Evolutionary conservation across 345 rosid species (phyloP).

Genomic region (Chamaenerion angustifolium): DNA sequence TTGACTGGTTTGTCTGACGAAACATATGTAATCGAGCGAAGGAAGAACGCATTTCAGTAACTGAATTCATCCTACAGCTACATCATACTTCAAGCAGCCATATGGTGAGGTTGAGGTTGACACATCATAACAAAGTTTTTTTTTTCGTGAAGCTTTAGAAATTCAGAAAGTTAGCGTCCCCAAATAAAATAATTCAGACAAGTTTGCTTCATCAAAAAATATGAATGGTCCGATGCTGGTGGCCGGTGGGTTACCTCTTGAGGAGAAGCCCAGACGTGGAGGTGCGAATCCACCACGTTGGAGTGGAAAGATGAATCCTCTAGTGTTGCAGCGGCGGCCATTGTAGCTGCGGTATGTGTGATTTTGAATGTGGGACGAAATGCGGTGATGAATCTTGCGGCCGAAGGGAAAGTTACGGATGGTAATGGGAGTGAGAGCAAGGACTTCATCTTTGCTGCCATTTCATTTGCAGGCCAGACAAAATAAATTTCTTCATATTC

Average conservation of each 20-base stretch:
- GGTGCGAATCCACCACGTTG: slow-evolving; percentile 70
- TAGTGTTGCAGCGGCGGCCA: slow-evolving; percentile 35
- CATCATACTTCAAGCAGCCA: background rate
- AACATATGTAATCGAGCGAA: too few species aligned
- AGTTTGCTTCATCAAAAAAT: too few species aligned
- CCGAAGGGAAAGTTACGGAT: background rate
- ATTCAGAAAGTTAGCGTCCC: background rate
- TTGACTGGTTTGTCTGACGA: too few species aligned
- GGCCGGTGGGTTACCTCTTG: slow-evolving; percentile 37
- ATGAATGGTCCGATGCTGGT: background rate
- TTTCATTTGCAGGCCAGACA: slow-evolving; percentile 4
- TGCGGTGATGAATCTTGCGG: slow-evolving; percentile 5
- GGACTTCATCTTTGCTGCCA: slow-evolving; percentile 18
- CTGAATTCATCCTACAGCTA: background rate
- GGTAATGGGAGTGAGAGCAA: slow-evolving; percentile 11
- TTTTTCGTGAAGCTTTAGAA: background rate
- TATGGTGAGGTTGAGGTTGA: too few species aligned
- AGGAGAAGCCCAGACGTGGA: slow-evolving; percentile 92
- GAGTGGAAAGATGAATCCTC: slow-evolving; percentile 11
- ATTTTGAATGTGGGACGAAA: slow-evolving; percentile 5
- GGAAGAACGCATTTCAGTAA: too few species aligned
- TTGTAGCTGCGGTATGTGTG: slow-evolving; percentile 21
- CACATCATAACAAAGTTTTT: background rate
- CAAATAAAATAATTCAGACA: too few species aligned
- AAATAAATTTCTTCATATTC: too few species aligned